Percentiles rank a stretch among this genome's conserved stretches.
phyloP scores from a whole-genome alignment of 2,329 filamentous ascomycete genomes.

The Penicillium hesseltinei region DNA sequence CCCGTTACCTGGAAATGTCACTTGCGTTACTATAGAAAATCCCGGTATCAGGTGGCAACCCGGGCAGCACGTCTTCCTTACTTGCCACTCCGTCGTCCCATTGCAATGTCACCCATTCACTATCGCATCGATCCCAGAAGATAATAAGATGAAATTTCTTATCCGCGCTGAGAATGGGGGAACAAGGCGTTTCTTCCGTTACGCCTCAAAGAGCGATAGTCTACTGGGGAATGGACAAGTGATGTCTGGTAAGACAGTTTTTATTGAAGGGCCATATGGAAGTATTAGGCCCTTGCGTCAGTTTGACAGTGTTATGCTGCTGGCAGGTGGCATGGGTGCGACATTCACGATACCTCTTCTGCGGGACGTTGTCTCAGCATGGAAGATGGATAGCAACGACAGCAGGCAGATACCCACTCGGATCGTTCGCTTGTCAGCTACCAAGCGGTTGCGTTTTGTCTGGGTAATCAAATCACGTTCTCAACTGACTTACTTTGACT shows the following conservation, averaged over 20 bases:
- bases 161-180: slow-evolving; percentile 55
- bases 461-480: slow-evolving; percentile 59
- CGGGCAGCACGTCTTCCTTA: slow-evolving; percentile 63
- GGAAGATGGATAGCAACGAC: slow-evolving; percentile 35
- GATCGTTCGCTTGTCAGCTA: slow-evolving; percentile 36
- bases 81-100: slow-evolving; percentile 56
- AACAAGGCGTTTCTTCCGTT: slow-evolving; percentile 51
- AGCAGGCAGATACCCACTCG: slow-evolving; percentile 6
- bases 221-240: slow-evolving; percentile 21
- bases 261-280: slow-evolving; percentile 57
- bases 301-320: slow-evolving; percentile 60
- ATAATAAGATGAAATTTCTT: slow-evolving; percentile 57
- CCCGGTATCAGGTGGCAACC: slow-evolving; percentile 59
- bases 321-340: slow-evolving; percentile 61
- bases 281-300: slow-evolving; percentile 53
- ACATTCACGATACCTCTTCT: slow-evolving; percentile 59
- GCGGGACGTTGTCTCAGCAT: slow-evolving; percentile 54
- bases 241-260: slow-evolving; percentile 37
- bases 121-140: slow-evolving; percentile 56
- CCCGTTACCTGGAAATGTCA: slow-evolving; percentile 55
- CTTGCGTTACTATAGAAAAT: slow-evolving; percentile 55
- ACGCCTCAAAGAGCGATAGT: slow-evolving; percentile 46
- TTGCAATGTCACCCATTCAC: slow-evolving; percentile 66
- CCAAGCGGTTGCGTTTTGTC: slow-evolving; percentile 53
- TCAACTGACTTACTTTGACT: slow-evolving; percentile 54